A percentile compares a stretch with the other conserved stretches of the same genome.
These are phyloP conservation scores for Ramularia endophylla DNA, from an alignment of 2,329 filamentous ascomycete genomes.

Conservation along the genomic window DNA sequence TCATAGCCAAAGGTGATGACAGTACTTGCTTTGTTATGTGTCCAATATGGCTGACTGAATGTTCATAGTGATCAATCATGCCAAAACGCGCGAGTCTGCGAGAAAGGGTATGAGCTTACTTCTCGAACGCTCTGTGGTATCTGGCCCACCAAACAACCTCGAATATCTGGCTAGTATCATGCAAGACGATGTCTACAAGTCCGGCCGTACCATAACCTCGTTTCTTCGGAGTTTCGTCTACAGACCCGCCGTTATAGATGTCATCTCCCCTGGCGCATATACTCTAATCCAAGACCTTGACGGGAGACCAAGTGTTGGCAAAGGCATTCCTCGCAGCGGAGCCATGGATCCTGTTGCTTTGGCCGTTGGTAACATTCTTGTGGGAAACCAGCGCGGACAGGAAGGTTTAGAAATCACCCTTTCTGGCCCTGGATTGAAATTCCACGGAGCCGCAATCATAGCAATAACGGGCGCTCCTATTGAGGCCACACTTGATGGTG, in stretches of 20 bases:
- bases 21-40: neutral
- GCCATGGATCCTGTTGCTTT: slow-evolving; percentile 58
- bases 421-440: slow-evolving; percentile 53
- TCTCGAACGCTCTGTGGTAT: slow-evolving; percentile 43
- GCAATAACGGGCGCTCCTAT: slow-evolving; percentile 53
- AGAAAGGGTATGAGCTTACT: slow-evolving; percentile 41
- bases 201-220: slow-evolving; percentile 52
- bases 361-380: slow-evolving; percentile 54
- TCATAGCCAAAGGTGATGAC: slow-evolving; percentile 14
- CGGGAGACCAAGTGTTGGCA: slow-evolving; percentile 50
- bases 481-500: slow-evolving; percentile 47
- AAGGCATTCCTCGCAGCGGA: slow-evolving; percentile 54
- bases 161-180: slow-evolving; percentile 51
- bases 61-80: slow-evolving; percentile 47
- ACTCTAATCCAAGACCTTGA: slow-evolving; percentile 56
- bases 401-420: slow-evolving; percentile 57
- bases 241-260: slow-evolving; percentile 47
- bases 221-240: slow-evolving; percentile 50
- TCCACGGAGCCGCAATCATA: slow-evolving; percentile 49
- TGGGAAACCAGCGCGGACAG: slow-evolving; percentile 47
- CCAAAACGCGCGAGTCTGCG: slow-evolving; percentile 36
- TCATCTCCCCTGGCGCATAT: slow-evolving; percentile 51
- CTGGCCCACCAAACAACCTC: slow-evolving; percentile 53
- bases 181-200: slow-evolving; percentile 39
- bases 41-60: slow-evolving; percentile 40